Base-by-base conservation (phyloP, 164 flowering plant genomes). In the Nymphaea colorata region DNA sequence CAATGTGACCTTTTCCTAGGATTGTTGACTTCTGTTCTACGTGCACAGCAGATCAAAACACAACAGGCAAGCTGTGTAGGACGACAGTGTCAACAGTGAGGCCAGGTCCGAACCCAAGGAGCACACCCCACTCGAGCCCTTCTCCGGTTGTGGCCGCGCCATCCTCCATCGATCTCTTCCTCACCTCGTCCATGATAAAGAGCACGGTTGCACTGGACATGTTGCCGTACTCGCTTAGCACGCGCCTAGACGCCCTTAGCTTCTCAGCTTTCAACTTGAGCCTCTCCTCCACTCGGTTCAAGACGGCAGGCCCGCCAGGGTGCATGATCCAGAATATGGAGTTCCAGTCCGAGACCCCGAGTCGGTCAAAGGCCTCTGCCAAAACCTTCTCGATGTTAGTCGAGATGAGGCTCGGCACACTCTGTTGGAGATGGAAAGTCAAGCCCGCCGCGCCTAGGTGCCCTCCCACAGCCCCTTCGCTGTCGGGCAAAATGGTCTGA, bases 281-380 rank as follows among this genome's bases (percentile, higher is more conserved):
- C 66, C 72, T 75, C 0, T 3, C 14, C 72, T 81, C 85, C 0
- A 81, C 78, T 63, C 80, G 79, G 74, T 80, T 82, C 61, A 83
- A n/a, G 15, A 83, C 80, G 1, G 84, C 82, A 0, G 83, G 82
- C 2, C 84, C 82, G 63, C 83, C 83, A 0, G 86, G 86, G 47
- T 83, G 84, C 0, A 77, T 82, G 4, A 78, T 70, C 83, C 82
- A 83, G 61, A 81, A 82, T 7, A 81, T 4, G 0, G 83, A 81
- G 72, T 82, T 82, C 79, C 79, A 81, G 25, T 82, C 87, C 0
- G 77, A 68, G 62, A 82, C 78, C 14, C 83, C 87, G 64, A 82
- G 44, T 0, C 84, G 83, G 53, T 76, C 41, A 69, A 82, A 78
- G 5, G 85, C 85, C 68, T 82, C 79, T 3, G 53, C 73, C 4